phyloP scores from a whole-genome alignment of 345 rosid genomes.

The Aethionema arabicum region DNA sequence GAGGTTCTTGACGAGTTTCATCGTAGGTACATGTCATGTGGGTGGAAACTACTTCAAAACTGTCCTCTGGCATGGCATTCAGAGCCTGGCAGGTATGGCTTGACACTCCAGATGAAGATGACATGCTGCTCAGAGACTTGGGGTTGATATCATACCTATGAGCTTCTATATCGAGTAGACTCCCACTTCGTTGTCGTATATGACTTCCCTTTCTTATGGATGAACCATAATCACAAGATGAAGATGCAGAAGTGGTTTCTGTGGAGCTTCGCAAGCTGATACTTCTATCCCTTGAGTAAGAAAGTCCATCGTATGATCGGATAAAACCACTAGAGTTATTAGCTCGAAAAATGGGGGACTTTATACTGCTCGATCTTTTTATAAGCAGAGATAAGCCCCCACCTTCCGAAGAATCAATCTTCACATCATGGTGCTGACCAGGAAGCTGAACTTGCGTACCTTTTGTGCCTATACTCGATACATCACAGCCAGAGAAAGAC shows the following conservation, averaged over 20 bases:
- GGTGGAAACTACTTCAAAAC: constrained; percentile 39
- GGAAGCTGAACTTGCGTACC: constrained; percentile 39
- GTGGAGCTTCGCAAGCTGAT: constrained; percentile 80
- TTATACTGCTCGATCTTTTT: constrained; percentile 76
- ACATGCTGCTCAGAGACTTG: constrained; percentile 58
- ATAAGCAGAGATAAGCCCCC: constrained; percentile 68
- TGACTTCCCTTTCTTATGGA: constrained; percentile 59
- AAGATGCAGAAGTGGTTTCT: constrained; percentile 78
- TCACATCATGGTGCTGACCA: constrained; percentile 35
- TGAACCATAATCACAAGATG: constrained; percentile 76
- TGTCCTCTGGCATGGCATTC: constrained; percentile 45
- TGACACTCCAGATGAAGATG: constrained; percentile 60
- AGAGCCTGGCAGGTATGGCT: constrained; percentile 48
- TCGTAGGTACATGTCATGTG: constrained; percentile 38
- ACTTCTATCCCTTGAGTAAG: constrained; percentile 62
- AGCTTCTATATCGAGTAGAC: constrained; percentile 65
- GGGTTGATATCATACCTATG: constrained; percentile 52
- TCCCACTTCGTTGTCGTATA: constrained; percentile 71
- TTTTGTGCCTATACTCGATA: constrained; percentile 36
- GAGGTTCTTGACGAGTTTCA: constrained; percentile 44
- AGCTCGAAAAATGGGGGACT: constrained; percentile 65
- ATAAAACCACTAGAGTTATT: constrained; percentile 61
- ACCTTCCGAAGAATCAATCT: constrained; percentile 48
- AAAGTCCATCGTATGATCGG: constrained; percentile 64
- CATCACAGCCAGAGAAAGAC: constrained; percentile 37